Evolutionary conservation across 176 grass and related monocot genomes (phyloP).

Genomic region (Oryza officinalis): DNA sequence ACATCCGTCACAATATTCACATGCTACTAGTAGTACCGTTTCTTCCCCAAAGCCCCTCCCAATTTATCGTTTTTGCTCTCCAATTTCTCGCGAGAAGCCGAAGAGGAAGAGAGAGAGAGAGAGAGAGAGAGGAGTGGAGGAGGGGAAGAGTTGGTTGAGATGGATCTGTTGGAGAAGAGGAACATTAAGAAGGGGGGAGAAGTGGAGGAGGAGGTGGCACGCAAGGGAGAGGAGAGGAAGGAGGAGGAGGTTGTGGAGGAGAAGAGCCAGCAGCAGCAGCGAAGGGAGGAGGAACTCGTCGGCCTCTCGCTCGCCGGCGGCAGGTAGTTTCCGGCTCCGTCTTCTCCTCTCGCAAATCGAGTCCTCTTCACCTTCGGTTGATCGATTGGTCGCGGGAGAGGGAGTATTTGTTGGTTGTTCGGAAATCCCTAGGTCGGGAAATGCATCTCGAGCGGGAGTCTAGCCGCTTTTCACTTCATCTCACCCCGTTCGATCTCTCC

Average conservation of each 20-base stretch:
- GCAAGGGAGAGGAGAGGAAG: constrained; percentile 13
- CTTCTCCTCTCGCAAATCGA: not conserved
- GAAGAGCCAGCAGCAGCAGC: constrained; percentile 22
- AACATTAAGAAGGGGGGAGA: constrained; percentile 40
- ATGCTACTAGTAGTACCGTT: not conserved
- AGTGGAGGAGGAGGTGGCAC: not conserved
- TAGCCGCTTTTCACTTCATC: not conserved
- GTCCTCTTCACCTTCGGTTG: not conserved
- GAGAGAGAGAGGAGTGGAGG: not conserved
- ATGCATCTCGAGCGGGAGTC: not conserved
- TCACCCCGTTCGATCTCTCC: not conserved
- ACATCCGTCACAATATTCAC: constrained; percentile 36
- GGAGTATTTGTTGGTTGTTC: not conserved
- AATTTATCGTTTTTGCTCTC: not conserved
- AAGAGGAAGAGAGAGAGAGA: not conserved
- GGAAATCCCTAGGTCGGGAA: not conserved
- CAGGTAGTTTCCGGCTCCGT: not conserved
- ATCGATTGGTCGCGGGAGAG: not conserved
- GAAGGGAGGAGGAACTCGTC: constrained; percentile 29
- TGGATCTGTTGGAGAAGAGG: constrained; percentile 56
- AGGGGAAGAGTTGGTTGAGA: not conserved
- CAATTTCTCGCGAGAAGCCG: not conserved
- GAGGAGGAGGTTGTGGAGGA: not conserved
- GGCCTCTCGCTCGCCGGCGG: constrained; percentile 43
- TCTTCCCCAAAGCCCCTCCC: not conserved